Evolutionary conservation across 768 basidiomycete genomes (phyloP).

Genomic region (Pleurotus cornucopiae): DNA sequence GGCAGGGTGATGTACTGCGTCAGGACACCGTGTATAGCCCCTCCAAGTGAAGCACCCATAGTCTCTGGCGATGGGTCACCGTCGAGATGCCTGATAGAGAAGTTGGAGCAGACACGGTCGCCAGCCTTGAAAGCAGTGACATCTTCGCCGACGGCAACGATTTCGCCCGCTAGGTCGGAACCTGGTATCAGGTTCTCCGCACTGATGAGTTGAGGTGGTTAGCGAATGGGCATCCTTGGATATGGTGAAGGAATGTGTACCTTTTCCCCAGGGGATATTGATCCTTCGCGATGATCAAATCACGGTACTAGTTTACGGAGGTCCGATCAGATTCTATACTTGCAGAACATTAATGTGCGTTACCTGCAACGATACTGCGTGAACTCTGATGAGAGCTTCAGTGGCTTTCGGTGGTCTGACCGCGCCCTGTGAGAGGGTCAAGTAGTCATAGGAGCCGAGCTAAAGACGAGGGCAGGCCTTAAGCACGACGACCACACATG

Average conservation of each 20-base stretch:
- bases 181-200: slow-evolving; percentile 27
- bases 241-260: neutral
- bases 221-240: neutral
- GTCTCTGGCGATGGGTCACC: slow-evolving; percentile 34
- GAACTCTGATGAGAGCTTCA: slow-evolving; percentile 52
- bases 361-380: slow-evolving; percentile 54
- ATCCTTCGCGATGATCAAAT: slow-evolving; percentile 37
- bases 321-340: too few relatives aligned
- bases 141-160: slow-evolving; percentile 42
- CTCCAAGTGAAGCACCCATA: slow-evolving; percentile 35
- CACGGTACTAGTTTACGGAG: slow-evolving; percentile 36
- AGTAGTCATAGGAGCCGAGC: slow-evolving; percentile 20
- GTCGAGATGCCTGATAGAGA: slow-evolving; percentile 41
- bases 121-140: slow-evolving; percentile 44
- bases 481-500: neutral
- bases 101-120: slow-evolving; percentile 56
- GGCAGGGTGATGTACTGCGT: slow-evolving; percentile 50
- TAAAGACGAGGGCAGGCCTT: neutral
- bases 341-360: neutral
- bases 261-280: slow-evolving; percentile 30
- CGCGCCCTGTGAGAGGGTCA: slow-evolving; percentile 21
- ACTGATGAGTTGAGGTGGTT: neutral
- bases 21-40: slow-evolving; percentile 44
- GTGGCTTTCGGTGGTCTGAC: slow-evolving; percentile 30
- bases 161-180: slow-evolving; percentile 58